These are phyloP conservation scores for Elsinoe ampelina DNA, from an alignment of 2,329 filamentous ascomycete species.

Conservation along the genomic window DNA sequence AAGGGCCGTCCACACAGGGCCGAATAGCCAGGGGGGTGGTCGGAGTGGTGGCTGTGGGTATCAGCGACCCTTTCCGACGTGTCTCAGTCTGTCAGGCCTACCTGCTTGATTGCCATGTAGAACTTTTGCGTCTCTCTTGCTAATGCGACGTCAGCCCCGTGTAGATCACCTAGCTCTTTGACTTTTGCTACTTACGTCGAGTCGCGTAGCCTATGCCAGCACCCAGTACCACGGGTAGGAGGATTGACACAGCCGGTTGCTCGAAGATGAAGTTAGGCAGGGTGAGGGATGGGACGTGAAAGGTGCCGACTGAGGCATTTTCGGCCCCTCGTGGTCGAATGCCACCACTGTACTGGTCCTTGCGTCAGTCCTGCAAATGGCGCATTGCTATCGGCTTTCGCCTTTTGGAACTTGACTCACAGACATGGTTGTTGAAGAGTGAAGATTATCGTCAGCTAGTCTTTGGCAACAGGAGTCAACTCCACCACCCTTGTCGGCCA, in stretches of 20 bases:
- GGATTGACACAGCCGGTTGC: conserved; percentile 61
- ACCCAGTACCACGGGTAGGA: conserved; percentile 66
- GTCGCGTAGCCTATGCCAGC: conserved; percentile 63
- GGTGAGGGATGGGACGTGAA: conserved; percentile 62
- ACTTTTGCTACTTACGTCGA: conserved; percentile 43
- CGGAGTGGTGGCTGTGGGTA: conserved; percentile 36
- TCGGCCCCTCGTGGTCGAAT: background rate
- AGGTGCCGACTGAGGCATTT: conserved; percentile 11
- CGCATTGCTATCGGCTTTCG: background rate
- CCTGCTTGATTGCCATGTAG: conserved; percentile 58
- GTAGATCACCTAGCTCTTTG: background rate
- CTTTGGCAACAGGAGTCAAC: background rate
- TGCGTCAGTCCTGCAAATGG: background rate
- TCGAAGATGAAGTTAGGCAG: conserved; percentile 63
- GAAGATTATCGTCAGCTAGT: background rate
- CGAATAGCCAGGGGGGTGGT: conserved; percentile 50
- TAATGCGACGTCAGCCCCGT: conserved; percentile 23
- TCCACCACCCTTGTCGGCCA: background rate
- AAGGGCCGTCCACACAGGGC: conserved; percentile 49
- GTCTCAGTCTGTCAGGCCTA: conserved; percentile 39
- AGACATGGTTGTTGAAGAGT: background rate
- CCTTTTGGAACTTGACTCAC: conserved; percentile 7
- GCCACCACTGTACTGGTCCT: conserved; percentile 1
- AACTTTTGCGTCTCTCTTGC: conserved; percentile 50
- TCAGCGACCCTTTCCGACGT: background rate